A percentile compares a stretch with the other conserved stretches of the same genome.
These are phyloP conservation scores for Pythium monospermum DNA, from an alignment of 352 stramenopile species.

Conservation along the genomic window DNA sequence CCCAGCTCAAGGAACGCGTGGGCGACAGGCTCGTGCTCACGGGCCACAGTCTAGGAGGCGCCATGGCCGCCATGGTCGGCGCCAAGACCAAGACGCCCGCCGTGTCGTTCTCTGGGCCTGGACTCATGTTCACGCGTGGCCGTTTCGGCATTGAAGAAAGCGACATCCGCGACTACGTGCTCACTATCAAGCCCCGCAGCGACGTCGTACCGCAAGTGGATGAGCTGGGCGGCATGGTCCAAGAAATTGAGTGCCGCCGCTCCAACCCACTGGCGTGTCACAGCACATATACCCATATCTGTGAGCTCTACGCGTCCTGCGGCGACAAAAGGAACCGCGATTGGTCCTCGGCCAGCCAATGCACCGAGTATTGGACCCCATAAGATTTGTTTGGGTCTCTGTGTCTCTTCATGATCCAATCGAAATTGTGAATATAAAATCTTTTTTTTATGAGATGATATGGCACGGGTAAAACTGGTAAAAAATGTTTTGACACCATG, in stretches of 20 bases:
- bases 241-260: slow-evolving; percentile 82
- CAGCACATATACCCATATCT: slow-evolving; percentile 80
- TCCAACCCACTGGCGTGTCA: slow-evolving; percentile 78
- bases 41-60: slow-evolving; percentile 76
- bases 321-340: slow-evolving; percentile 74
- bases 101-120: slow-evolving; percentile 78
- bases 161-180: slow-evolving; percentile 79
- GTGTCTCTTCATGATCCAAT: slow-evolving; percentile 14
- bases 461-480: too few species aligned
- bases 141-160: slow-evolving; percentile 67
- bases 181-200: slow-evolving; percentile 76
- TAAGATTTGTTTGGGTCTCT: not conserved
- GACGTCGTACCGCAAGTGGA: slow-evolving; percentile 83
- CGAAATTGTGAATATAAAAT: not conserved
- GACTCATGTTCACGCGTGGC: slow-evolving; percentile 72
- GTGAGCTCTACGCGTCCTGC: slow-evolving; percentile 76
- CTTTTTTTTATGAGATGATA: too few species aligned
- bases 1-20: slow-evolving; percentile 48
- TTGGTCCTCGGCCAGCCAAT: slow-evolving; percentile 73
- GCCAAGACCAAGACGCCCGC: slow-evolving; percentile 75
- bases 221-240: slow-evolving; percentile 78
- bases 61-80: slow-evolving; percentile 83
- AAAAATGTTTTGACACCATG: too few species aligned
- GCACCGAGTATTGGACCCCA: slow-evolving; percentile 53
- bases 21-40: slow-evolving; percentile 76